phyloP scores from a whole-genome alignment of 768 basidiomycete species.

The Leucosporidium yakuticum region DNA sequence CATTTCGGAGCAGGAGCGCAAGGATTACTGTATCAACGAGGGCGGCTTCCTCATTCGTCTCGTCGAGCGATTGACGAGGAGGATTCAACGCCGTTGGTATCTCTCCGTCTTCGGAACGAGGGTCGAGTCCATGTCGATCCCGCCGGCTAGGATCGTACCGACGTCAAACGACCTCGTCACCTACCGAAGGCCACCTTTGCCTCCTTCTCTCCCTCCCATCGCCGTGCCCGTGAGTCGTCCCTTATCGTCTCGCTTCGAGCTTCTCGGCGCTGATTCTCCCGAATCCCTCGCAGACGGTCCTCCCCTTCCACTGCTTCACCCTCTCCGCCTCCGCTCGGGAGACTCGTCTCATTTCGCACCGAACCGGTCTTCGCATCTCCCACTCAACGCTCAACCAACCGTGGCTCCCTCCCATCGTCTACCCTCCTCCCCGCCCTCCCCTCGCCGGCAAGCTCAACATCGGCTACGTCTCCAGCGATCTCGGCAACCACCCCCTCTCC shows the following conservation, averaged over 20 bases:
- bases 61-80: slow-evolving; percentile 48
- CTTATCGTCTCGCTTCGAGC: not conserved
- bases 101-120: slow-evolving; percentile 33
- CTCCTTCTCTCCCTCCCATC: slow-evolving; percentile 24
- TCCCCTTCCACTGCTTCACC: slow-evolving; percentile 54
- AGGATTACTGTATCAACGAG: slow-evolving; percentile 43
- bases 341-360: slow-evolving; percentile 50
- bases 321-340: slow-evolving; percentile 48
- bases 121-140: not conserved
- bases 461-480: slow-evolving; percentile 49
- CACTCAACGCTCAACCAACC: slow-evolving; percentile 48
- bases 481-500: slow-evolving; percentile 52
- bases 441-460: slow-evolving; percentile 47
- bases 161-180: not conserved
- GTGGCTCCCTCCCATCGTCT: slow-evolving; percentile 47
- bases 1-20: slow-evolving; percentile 29
- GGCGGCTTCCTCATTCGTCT: slow-evolving; percentile 50
- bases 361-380: slow-evolving; percentile 51
- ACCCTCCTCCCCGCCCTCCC: slow-evolving; percentile 47
- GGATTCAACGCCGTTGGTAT: slow-evolving; percentile 50
- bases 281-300: slow-evolving; percentile 44
- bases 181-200: slow-evolving; percentile 25
- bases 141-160: slow-evolving; percentile 7
- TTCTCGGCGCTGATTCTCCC: slow-evolving; percentile 32
- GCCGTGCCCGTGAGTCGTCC: slow-evolving; percentile 13